phyloP scores from a whole-genome alignment of 352 stramenopile species.

The Phytopythium oedochilum region DNA sequence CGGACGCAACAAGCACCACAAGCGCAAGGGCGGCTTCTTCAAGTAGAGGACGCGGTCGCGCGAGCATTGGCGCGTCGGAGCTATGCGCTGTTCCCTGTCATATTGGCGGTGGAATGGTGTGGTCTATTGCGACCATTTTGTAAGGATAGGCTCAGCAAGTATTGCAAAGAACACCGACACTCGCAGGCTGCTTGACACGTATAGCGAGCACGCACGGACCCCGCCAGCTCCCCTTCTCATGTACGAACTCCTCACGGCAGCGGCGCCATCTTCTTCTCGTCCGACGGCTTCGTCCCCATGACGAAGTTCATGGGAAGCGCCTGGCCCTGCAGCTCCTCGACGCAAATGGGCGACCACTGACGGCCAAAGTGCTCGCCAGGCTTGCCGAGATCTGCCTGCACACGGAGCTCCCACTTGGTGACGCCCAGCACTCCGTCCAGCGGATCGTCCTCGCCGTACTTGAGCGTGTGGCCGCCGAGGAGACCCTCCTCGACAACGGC shows the following conservation, averaged over 20 bases:
- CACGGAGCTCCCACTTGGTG: conserved; percentile 28
- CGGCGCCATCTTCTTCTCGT: conserved; percentile 1
- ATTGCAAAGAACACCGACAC: no score
- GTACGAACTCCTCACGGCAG: no score
- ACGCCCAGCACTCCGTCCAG: conserved; percentile 30
- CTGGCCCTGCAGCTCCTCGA: conserved; percentile 2
- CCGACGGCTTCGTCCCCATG: conserved; percentile 2
- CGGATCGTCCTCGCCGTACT: conserved; percentile 47
- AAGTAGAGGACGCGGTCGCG: conserved; percentile 9
- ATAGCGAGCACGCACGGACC: no score
- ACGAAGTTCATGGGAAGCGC: not conserved
- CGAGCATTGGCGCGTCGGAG: no score
- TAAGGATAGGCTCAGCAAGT: no score
- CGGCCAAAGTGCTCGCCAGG: conserved; percentile 32
- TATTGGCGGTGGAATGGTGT: no score
- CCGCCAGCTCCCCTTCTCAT: no score
- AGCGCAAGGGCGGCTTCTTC: conserved; percentile 23
- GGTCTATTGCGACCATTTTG: no score
- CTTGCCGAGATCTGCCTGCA: conserved; percentile 20
- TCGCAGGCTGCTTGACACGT: no score
- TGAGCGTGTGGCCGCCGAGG: conserved; percentile 18
- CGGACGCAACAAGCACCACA: conserved; percentile 13
- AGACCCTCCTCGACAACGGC: conserved; percentile 15
- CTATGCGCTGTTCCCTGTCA: no score
- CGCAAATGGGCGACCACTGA: conserved; percentile 25